phyloP scores from a whole-genome alignment of 2,329 filamentous ascomycete genomes.

The Aquanectria penicillioides region DNA sequence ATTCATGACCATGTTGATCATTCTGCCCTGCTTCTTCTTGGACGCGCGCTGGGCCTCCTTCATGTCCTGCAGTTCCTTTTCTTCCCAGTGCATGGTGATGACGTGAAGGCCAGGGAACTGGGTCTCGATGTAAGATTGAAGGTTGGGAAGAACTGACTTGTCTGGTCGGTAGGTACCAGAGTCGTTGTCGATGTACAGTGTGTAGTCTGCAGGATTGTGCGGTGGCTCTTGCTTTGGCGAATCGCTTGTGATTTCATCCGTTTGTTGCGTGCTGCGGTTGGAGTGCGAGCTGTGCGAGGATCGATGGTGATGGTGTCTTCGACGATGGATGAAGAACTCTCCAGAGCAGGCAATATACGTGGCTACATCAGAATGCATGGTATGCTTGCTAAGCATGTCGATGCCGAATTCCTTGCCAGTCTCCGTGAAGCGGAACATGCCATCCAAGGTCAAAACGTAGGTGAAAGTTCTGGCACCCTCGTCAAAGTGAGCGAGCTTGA shows the following conservation, averaged over 20 bases:
- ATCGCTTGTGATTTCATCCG: slow-evolving; percentile 57
- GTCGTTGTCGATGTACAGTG: slow-evolving; percentile 94
- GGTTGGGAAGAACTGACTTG: slow-evolving; percentile 74
- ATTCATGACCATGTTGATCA: slow-evolving; percentile 66
- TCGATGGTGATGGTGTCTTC: slow-evolving; percentile 63
- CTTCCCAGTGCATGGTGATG: slow-evolving; percentile 80
- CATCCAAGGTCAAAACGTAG: slow-evolving; percentile 90
- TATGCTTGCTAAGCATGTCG: slow-evolving; percentile 92
- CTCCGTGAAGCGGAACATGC: slow-evolving; percentile 89
- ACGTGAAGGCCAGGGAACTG: slow-evolving; percentile 84
- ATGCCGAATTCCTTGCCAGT: slow-evolving; percentile 96
- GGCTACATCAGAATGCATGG: slow-evolving; percentile 94
- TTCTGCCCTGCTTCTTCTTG: slow-evolving; percentile 72
- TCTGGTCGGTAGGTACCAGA: slow-evolving; percentile 93
- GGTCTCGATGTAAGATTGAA: slow-evolving; percentile 74
- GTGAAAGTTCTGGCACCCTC: slow-evolving; percentile 89
- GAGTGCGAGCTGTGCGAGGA: slow-evolving; percentile 61
- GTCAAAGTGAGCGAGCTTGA: slow-evolving; percentile 87
- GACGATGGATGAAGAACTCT: slow-evolving; percentile 85
- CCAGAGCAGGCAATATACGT: slow-evolving; percentile 92
- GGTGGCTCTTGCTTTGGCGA: slow-evolving; percentile 57
- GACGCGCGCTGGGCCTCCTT: slow-evolving; percentile 79
- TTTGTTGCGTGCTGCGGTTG: slow-evolving; percentile 45
- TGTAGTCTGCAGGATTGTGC: slow-evolving; percentile 69
- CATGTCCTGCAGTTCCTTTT: slow-evolving; percentile 75